Evolutionary conservation across 805 yeast genomes (phyloP).

Genomic region (Huiozyma naganishii): DNA sequence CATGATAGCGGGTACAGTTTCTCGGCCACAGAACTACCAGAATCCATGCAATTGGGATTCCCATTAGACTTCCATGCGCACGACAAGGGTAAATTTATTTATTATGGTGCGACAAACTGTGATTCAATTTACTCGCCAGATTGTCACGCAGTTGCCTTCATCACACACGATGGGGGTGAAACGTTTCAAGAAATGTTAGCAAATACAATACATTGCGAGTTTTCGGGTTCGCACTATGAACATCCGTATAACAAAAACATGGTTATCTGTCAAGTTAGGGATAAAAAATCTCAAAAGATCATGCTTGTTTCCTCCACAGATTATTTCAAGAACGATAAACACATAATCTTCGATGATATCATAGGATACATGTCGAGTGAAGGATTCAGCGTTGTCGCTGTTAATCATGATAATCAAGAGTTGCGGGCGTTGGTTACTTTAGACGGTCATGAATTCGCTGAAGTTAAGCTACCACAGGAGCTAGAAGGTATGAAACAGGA

Average conservation of each 20-base stretch:
- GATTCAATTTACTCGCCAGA: conserved; percentile 32
- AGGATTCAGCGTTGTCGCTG: conserved; percentile 65
- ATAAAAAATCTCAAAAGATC: conserved; percentile 23
- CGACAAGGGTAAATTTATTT: conserved; percentile 49
- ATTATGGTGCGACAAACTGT: conserved; percentile 57
- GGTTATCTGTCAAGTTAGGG: conserved; percentile 52
- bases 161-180: conserved; percentile 59
- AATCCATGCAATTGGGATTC: conserved; percentile 31
- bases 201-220: conserved; percentile 53
- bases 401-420: conserved; percentile 37
- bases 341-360: conserved; percentile 41
- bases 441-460: conserved; percentile 70
- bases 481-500: conserved; percentile 48
- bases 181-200: conserved; percentile 45
- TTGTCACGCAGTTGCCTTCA: conserved; percentile 50
- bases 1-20: conserved; percentile 59
- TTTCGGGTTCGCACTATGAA: conserved; percentile 45
- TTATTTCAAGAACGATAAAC: conserved; percentile 34
- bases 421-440: conserved; percentile 64
- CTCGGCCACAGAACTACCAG: conserved; percentile 37
- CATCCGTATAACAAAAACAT: conserved; percentile 37
- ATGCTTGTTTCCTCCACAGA: conserved; percentile 42
- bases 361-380: conserved; percentile 69
- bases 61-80: conserved; percentile 54
- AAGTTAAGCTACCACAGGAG: conserved; percentile 63